A percentile compares a stretch with the other conserved stretches of the same genome.
These are phyloP conservation scores for Phytophthora pluvialis DNA, from an alignment of 352 stramenopile genomes.

Conservation along the genomic window DNA sequence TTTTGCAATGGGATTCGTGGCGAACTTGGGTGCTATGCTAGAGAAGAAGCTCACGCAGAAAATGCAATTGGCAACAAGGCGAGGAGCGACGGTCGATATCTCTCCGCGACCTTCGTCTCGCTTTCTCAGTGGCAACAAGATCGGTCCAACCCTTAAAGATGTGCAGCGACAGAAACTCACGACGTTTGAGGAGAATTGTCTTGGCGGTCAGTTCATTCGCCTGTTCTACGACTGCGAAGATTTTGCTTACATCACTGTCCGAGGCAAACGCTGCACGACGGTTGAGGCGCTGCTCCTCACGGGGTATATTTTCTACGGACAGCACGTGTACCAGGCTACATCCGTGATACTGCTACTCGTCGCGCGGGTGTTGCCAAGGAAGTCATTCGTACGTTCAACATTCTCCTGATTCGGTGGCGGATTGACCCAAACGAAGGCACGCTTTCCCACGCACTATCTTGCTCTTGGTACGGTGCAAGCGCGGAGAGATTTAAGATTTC, in stretches of 20 bases:
- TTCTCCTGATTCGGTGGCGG: slow-evolving; percentile 21
- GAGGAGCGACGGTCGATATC: background rate
- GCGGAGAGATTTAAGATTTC: slow-evolving; percentile 22
- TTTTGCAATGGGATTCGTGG: background rate
- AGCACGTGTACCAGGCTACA: slow-evolving; percentile 24
- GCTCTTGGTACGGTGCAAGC: slow-evolving; percentile 27
- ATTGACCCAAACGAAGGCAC: slow-evolving; percentile 14
- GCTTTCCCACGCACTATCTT: slow-evolving; percentile 15
- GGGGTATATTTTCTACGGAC: slow-evolving; percentile 22
- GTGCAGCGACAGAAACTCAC: background rate
- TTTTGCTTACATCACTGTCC: slow-evolving; percentile 22
- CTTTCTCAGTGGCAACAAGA: background rate
- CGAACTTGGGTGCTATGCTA: slow-evolving; percentile 2
- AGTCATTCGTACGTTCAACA: slow-evolving; percentile 30
- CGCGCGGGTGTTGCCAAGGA: slow-evolving; percentile 20
- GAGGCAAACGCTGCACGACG: slow-evolving; percentile 11
- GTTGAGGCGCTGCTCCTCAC: slow-evolving; percentile 31
- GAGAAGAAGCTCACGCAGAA: background rate
- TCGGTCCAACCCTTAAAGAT: background rate
- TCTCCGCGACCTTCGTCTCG: background rate
- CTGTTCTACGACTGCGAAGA: slow-evolving; percentile 25
- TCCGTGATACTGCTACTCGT: slow-evolving; percentile 24
- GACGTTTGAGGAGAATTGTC: slow-evolving; percentile 6
- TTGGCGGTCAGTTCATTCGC: background rate
- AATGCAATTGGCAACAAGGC: background rate